phyloP scores from a whole-genome alignment of 1,284 basidiomycete species.

The Somion occarium region DNA sequence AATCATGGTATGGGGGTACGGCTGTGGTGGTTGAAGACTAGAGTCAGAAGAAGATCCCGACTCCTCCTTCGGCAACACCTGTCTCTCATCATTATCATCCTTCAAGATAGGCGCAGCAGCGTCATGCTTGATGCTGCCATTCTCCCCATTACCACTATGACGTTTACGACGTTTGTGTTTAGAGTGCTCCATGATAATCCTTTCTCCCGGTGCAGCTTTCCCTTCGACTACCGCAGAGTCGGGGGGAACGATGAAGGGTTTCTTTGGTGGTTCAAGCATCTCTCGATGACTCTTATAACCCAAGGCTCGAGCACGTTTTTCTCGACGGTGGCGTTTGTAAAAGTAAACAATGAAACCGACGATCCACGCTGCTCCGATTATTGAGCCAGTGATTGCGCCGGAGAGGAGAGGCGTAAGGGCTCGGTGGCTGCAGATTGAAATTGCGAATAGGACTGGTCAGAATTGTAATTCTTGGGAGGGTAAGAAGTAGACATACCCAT shows the following conservation, averaged over 20 bases:
- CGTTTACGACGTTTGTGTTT: neutral
- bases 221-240: constrained; percentile 60
- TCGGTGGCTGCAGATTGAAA: constrained; percentile 35
- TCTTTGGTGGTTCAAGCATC: constrained; percentile 27
- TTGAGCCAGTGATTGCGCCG: constrained; percentile 52
- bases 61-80: neutral
- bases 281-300: constrained; percentile 26
- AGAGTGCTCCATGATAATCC: constrained; percentile 21
- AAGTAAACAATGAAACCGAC: constrained; percentile 32
- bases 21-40: neutral
- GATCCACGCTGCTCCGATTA: constrained; percentile 47
- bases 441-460: neutral
- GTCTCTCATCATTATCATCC: neutral
- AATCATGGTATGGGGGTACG: neutral
- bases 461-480: no score
- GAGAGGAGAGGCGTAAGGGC: constrained; percentile 61
- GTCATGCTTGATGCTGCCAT: neutral
- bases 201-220: constrained; percentile 40
- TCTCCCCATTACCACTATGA: neutral
- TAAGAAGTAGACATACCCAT: constrained; percentile 3
- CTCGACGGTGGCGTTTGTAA: constrained; percentile 29
- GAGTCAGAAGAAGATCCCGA: neutral
- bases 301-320: constrained; percentile 23
- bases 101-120: neutral
- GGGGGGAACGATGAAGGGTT: constrained; percentile 52